Conservation (phyloP, 495 filamentous ascomycete genomes). For the Annulohypoxylon bovei region DNA sequence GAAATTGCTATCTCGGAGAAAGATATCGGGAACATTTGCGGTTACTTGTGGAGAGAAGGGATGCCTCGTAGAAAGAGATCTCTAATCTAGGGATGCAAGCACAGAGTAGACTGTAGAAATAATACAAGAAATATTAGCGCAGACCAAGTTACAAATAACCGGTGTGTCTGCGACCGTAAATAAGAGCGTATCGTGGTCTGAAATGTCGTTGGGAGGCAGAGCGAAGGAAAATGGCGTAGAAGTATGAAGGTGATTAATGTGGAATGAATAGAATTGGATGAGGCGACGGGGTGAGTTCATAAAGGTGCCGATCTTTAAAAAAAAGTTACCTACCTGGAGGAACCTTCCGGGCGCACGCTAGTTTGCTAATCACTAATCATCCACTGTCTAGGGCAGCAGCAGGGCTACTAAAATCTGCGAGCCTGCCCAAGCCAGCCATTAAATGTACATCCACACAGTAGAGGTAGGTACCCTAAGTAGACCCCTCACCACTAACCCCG, state of each 20-base stretch:
- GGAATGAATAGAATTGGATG: constrained; percentile 9
- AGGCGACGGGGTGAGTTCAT: constrained; percentile 27
- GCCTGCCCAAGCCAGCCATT: constrained; percentile 29
- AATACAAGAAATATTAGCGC: constrained; percentile 6
- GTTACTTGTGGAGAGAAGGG: constrained; percentile 33
- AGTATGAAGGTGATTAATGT: constrained; percentile 23
- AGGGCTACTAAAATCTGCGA: constrained; percentile 36
- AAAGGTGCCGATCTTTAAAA: constrained; percentile 32
- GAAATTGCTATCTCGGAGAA: constrained; percentile 37
- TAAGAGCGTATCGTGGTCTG: background rate
- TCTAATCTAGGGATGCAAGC: background rate
- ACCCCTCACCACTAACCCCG: constrained; percentile 34
- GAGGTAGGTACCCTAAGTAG: background rate
- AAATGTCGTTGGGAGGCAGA: background rate
- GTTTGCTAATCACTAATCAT: constrained; percentile 21
- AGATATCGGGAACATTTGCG: constrained; percentile 48
- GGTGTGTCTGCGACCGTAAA: constrained; percentile 9
- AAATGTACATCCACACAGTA: background rate
- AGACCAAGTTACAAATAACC: constrained; percentile 10
- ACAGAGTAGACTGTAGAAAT: background rate
- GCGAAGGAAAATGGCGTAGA: constrained; percentile 15
- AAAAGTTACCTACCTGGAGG: constrained; percentile 10
- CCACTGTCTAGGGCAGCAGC: background rate
- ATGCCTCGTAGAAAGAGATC: constrained; percentile 26
- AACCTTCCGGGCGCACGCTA: constrained; percentile 16